A percentile compares a stretch with the other conserved stretches of the same genome.
Conservation (phyloP, 2,329 filamentous ascomycete genomes). For the Penicillium thymicola region DNA sequence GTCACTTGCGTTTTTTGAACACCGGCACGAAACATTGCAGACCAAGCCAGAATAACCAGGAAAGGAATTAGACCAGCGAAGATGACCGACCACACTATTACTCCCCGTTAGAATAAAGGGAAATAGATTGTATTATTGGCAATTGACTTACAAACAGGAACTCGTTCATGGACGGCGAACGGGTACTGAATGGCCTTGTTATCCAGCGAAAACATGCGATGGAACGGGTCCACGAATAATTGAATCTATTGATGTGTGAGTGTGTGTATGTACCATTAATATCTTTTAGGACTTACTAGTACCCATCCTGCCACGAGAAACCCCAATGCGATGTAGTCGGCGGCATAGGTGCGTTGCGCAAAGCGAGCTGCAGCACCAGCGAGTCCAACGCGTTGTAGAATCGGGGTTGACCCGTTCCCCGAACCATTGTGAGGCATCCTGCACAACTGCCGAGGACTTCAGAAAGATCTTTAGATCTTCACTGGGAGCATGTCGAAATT, state of each 20-base stretch:
- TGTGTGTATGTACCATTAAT: too few relatives aligned
- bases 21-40: slow-evolving; percentile 59
- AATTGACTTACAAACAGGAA: slow-evolving; percentile 63
- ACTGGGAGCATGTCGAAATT: slow-evolving; percentile 1
- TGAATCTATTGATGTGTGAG: slow-evolving; percentile 50
- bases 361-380: slow-evolving; percentile 51
- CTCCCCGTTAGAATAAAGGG: neutral
- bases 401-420: slow-evolving; percentile 23
- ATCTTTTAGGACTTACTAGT: slow-evolving; percentile 21
- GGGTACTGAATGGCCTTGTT: slow-evolving; percentile 83
- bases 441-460: neutral
- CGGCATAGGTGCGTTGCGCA: slow-evolving; percentile 72
- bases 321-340: slow-evolving; percentile 79
- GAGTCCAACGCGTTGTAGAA: slow-evolving; percentile 36
- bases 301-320: slow-evolving; percentile 65
- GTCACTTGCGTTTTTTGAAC: slow-evolving; percentile 82
- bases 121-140: neutral
- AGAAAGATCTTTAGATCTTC: slow-evolving; percentile 8
- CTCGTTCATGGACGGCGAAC: slow-evolving; percentile 77
- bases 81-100: slow-evolving; percentile 64
- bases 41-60: slow-evolving; percentile 62
- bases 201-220: slow-evolving; percentile 89
- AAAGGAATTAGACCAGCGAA: slow-evolving; percentile 75
- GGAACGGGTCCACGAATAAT: slow-evolving; percentile 76
- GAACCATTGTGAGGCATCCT: slow-evolving; percentile 30